These are phyloP conservation scores for Yamadazyma nakazawae DNA, from an alignment of 805 yeast species.

Conservation along the genomic window DNA sequence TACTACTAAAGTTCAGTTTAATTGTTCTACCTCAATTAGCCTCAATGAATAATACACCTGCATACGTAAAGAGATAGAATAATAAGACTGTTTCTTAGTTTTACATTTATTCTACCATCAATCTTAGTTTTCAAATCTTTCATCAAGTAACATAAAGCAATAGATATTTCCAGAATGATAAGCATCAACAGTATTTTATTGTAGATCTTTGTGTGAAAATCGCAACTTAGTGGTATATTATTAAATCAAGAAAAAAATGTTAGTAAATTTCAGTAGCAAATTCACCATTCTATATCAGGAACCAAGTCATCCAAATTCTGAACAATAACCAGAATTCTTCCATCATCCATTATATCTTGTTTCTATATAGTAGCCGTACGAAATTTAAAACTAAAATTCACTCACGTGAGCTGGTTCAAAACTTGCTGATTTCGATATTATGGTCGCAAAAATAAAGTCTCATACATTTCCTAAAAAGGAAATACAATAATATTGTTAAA, in stretches of 20 bases:
- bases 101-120: too few species aligned
- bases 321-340: neutral
- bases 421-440: slow-evolving; percentile 1
- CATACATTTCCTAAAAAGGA: slow-evolving; percentile 8
- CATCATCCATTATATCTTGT: neutral
- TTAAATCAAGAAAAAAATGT: neutral
- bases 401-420: neutral
- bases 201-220: neutral
- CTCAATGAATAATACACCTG: too few species aligned
- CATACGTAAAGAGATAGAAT: too few species aligned
- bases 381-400: neutral
- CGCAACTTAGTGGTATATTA: neutral
- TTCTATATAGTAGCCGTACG: neutral
- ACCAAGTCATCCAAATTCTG: too few species aligned
- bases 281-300: too few species aligned
- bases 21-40: neutral
- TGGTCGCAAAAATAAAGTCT: slow-evolving; percentile 10
- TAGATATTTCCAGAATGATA: too few species aligned
- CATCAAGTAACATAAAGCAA: too few species aligned
- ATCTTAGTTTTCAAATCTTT: too few species aligned
- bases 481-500: slow-evolving; percentile 6
- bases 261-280: neutral
- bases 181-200: neutral
- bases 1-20: neutral
- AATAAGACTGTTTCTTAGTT: too few species aligned